Evolutionary conservation across 2,329 filamentous ascomycete genomes (phyloP).

Genomic region (Tolypocladium album): DNA sequence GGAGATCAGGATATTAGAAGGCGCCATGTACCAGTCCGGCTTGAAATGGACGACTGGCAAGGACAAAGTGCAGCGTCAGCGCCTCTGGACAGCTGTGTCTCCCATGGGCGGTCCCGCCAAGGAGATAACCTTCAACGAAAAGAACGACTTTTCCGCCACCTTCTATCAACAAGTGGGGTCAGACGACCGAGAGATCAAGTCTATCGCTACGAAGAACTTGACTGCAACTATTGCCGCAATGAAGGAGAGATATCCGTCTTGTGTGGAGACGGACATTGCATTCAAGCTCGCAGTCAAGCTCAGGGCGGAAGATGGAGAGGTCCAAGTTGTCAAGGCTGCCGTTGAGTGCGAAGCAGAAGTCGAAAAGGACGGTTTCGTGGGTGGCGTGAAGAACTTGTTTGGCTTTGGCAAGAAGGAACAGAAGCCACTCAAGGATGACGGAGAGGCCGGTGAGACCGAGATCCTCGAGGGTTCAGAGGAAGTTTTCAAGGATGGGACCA

Average conservation of each 20-base stretch:
- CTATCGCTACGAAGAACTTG: constrained; percentile 71
- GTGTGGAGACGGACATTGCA: constrained; percentile 63
- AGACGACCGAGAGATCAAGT: constrained; percentile 50
- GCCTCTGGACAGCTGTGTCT: constrained; percentile 71
- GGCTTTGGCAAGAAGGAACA: constrained; percentile 88
- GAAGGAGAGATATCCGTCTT: constrained; percentile 63
- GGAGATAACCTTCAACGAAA: constrained; percentile 73
- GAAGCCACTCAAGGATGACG: constrained; percentile 60
- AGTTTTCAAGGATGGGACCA: constrained; percentile 29
- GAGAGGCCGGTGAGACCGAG: constrained; percentile 31
- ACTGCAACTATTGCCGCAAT: constrained; percentile 73
- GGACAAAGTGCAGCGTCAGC: constrained; percentile 64
- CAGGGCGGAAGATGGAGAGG: constrained; percentile 62
- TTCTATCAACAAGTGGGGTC: constrained; percentile 64
- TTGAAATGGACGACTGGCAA: constrained; percentile 64
- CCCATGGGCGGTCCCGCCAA: constrained; percentile 66
- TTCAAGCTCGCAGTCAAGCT: constrained; percentile 72
- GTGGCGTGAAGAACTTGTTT: constrained; percentile 92
- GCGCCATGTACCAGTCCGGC: constrained; percentile 59
- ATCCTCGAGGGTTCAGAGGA: constrained; percentile 23
- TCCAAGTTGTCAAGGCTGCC: constrained; percentile 63
- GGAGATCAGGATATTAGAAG: constrained; percentile 81
- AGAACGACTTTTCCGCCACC: constrained; percentile 67
- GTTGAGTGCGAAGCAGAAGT: constrained; percentile 79
- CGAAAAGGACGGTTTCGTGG: constrained; percentile 73